Base-by-base conservation (phyloP, 768 basidiomycete genomes). In the Boletus reticulatus region DNA sequence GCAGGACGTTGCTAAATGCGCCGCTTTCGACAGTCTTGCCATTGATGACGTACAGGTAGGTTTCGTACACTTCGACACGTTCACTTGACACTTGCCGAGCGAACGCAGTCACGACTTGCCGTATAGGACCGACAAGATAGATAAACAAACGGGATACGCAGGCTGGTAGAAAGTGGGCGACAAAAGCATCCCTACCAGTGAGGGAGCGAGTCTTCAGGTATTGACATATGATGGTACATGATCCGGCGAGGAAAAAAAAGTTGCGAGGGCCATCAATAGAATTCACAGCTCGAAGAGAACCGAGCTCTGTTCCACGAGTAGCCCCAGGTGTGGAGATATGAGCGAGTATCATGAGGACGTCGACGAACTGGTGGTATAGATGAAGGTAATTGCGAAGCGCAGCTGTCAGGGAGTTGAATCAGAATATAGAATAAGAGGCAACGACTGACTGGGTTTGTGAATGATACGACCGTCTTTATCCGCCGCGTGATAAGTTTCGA, bases 221-320 rank as follows among this genome's bases (percentile, higher is more conserved):
- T 1, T 56, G 43, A 13, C 50, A 56, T 5, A 55, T 45, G 2
- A 55, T 29, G 5, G 54, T 37, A 4, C 54, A 55, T n/a, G n/a
- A n/a, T n/a, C n/a, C n/a, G n/a, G n/a, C n/a, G n/a, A 53, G 44
- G 4, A 52, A 53, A 6, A 10, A 56, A n/a, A 56, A 20, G 3
- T 56, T 56, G 0, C 44, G 13, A 47, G 55, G 50, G 0, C 55
- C 50, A 6, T 56, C 31, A 2, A 46, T 4, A 5, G 38, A 52
- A 16, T 52, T 56, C 0, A 27, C n/a, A 4, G 44, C 5, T 3
- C 14, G 19, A 0, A 56, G 6, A 0, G 38, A 39, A 1, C 44
- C 44, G 0, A 56, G 10, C 31, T 56, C 50, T 0, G 50, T 20
- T 6, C 50, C 50, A 1, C 22, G 14, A 12, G 55, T 32, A 20